Percentiles rank a stretch among this genome's conserved stretches.
These are phyloP conservation scores for Diatrype stigma DNA, from an alignment of 2,329 filamentous ascomycete species.

Conservation along the genomic window DNA sequence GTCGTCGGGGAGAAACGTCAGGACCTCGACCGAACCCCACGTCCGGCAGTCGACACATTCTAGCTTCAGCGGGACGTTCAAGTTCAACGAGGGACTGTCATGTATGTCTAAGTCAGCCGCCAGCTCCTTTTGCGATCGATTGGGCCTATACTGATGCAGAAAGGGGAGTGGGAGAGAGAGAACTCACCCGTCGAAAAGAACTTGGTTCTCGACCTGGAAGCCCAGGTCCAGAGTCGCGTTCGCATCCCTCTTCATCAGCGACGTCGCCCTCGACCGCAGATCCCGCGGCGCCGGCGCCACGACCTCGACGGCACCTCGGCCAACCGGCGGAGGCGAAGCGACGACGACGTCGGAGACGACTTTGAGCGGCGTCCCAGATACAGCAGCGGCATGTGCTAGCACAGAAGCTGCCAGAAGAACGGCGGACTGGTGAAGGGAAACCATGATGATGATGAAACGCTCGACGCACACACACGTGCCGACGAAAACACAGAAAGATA, in stretches of 20 bases:
- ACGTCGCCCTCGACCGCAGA: conserved; percentile 4
- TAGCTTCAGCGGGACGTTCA: conserved; percentile 11
- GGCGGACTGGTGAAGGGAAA: not conserved
- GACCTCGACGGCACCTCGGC: conserved; percentile 5
- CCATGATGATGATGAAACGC: not conserved
- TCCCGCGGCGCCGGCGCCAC: conserved; percentile 5
- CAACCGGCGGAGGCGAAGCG: not conserved
- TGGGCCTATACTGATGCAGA: too few species aligned
- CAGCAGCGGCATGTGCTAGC: conserved; percentile 10
- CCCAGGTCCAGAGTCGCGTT: conserved; percentile 15
- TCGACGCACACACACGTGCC: too few species aligned
- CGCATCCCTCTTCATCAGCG: conserved; percentile 15
- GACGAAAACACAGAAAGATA: too few species aligned
- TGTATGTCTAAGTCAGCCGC: not conserved
- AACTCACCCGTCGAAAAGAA: conserved; percentile 19
- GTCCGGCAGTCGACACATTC: conserved; percentile 21
- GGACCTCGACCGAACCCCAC: conserved; percentile 16
- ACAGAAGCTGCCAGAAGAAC: conserved; percentile 3
- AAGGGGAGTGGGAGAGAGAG: not conserved
- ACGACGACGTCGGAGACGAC: not conserved
- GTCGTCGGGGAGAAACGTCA: conserved; percentile 19
- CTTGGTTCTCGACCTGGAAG: conserved; percentile 11
- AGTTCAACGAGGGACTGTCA: not conserved
- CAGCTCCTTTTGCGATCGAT: too few species aligned
- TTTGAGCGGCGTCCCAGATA: conserved; percentile 7